A percentile compares a stretch with the other conserved stretches of the same genome.
Evolutionary conservation across 345 rosid species (phyloP).

Genomic region (Iberis pinnata): DNA sequence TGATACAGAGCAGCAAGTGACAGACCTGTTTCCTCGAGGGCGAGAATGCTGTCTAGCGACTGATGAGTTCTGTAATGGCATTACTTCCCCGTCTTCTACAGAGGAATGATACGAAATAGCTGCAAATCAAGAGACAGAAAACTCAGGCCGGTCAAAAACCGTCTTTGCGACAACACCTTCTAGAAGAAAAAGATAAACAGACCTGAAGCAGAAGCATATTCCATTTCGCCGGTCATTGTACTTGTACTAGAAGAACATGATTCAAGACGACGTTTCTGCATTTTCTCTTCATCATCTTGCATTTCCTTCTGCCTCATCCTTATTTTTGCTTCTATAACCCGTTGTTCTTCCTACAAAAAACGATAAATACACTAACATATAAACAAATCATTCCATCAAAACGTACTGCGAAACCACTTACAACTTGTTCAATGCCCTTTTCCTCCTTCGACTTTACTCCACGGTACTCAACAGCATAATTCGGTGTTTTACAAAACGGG

Average conservation of each 20-base stretch:
- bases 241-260: slow-evolving; percentile 52
- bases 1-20: too few species aligned
- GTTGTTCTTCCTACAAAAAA: slow-evolving; percentile 83
- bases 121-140: too few species aligned
- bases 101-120: too few species aligned
- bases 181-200: too few species aligned
- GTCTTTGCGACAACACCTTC: too few species aligned
- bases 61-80: too few species aligned
- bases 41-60: slow-evolving; percentile 40
- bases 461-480: slow-evolving; percentile 92
- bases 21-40: slow-evolving; percentile 63
- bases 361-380: neutral
- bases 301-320: slow-evolving; percentile 77
- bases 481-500: slow-evolving; percentile 93
- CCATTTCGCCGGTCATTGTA: slow-evolving; percentile 46
- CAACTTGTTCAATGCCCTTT: slow-evolving; percentile 92
- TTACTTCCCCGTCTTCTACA: slow-evolving; percentile 42
- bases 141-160: too few species aligned
- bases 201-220: slow-evolving; percentile 70
- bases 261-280: slow-evolving; percentile 64
- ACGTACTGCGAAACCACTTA: slow-evolving; percentile 37
- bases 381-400: neutral
- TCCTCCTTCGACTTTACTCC: slow-evolving; percentile 95
- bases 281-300: slow-evolving; percentile 73
- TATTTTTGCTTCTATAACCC: slow-evolving; percentile 83